These are phyloP conservation scores for Phytophthora pinifolia DNA, from an alignment of 352 stramenopile genomes.

Conservation along the genomic window DNA sequence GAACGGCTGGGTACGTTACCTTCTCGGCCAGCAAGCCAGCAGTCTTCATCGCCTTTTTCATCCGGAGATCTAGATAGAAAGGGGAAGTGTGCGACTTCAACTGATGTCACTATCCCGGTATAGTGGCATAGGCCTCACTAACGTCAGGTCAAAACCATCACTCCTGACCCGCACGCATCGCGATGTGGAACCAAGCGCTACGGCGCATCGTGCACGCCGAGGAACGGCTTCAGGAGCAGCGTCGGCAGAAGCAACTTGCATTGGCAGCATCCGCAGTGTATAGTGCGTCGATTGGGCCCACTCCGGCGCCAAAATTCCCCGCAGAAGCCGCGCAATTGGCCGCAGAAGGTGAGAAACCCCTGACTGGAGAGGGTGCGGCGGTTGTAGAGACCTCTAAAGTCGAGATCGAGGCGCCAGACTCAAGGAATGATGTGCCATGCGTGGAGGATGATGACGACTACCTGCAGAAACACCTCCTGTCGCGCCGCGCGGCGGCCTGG, in stretches of 20 bases:
- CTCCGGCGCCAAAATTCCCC: not conserved
- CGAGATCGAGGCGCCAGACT: not conserved
- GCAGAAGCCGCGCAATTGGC: constrained; percentile 10
- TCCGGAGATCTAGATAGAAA: constrained; percentile 22
- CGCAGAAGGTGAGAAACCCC: not conserved
- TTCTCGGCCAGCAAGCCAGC: constrained; percentile 30
- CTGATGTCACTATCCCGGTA: too few relatives aligned
- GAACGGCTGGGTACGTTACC: constrained; percentile 53
- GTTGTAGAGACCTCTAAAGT: not conserved
- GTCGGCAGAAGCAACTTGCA: constrained; percentile 27
- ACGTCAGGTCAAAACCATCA: constrained; percentile 1
- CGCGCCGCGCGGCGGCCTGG: constrained; percentile 50
- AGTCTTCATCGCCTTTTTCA: constrained; percentile 37
- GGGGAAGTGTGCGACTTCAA: not conserved
- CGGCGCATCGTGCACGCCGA: constrained; percentile 32
- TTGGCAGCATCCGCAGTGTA: constrained; percentile 11
- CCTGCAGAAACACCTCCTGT: constrained; percentile 64
- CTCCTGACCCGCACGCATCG: not conserved
- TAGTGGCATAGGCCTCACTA: not conserved
- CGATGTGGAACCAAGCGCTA: constrained; percentile 40
- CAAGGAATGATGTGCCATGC: not conserved
- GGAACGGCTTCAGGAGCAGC: constrained; percentile 28
- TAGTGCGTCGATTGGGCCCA: constrained; percentile 4
- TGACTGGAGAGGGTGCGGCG: not conserved
- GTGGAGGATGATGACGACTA: constrained; percentile 49